Evolutionary conservation across 2,329 filamentous ascomycete genomes (phyloP), one percentile per base, ranked within the genome.

Genomic region (Aspergillus sp.): DNA sequence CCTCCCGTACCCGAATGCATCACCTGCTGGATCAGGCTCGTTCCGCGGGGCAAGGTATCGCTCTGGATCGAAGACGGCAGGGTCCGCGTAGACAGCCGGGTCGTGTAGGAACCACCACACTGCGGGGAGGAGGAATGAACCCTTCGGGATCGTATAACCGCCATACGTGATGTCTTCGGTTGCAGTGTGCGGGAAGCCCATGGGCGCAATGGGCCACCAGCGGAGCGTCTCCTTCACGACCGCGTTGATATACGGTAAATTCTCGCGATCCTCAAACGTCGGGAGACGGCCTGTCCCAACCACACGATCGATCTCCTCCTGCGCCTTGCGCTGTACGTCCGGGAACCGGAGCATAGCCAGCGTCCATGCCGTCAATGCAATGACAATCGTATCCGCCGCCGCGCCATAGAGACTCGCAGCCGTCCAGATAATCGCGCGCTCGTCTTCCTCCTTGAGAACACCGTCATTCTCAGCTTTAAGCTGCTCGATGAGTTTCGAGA

Each of bases 301-400:
- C 3, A 80, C 76, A 2, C 63, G 67, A 59, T 81, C 78, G 22
- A 82, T 71, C 57, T 81, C 78, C 15, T 74, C 72, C 34, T 84
- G 80, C 0, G 81, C 81, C 64, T 84, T 85, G 0, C 77, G 78
- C 25, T 85, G 79, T 19, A 84, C 81, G 7, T 81, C 78, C 0
- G 81, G 81, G 34, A 81, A 82, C n/a, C 84, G 74, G 17, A 76
- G 79, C 70, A 85, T 85, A 0, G 83, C 84, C 0, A 87, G 76
- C 22, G 84, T 76, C 67, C 86, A 86, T 0, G 66, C 70, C 31
- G 71, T 65, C 3, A 82, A 63, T 0, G 78, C 71, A 1, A 74
- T 80, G 0, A 81, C 77, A 3, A 77, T 83, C 79, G 57, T 81
- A n/a, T 55, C 38, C 1, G 49, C 34, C 2, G 54, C 54, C 2